These are phyloP conservation scores for Tremellales sp. DNA, from an alignment of 1,284 basidiomycete species.

Conservation along the genomic window DNA sequence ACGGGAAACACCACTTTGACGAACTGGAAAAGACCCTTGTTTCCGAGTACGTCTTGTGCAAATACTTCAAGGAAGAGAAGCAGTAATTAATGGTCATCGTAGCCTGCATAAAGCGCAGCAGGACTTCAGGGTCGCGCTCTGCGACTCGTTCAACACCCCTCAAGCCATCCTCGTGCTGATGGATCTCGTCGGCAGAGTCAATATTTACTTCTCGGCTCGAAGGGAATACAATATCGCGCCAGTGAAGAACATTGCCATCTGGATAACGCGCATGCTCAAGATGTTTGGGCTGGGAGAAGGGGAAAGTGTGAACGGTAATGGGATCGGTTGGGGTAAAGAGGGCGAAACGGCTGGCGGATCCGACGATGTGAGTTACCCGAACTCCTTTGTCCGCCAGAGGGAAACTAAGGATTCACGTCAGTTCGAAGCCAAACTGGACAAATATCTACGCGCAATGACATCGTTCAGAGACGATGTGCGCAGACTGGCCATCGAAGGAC, in stretches of 20 bases:
- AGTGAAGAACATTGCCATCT: conserved; percentile 70
- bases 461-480: conserved; percentile 89
- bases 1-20: conserved; percentile 53
- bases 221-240: conserved; percentile 60
- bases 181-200: conserved; percentile 81
- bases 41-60: conserved; percentile 53
- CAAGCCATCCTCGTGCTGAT: conserved; percentile 71
- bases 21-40: conserved; percentile 63
- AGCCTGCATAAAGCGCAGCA: conserved; percentile 73
- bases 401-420: conserved; percentile 38
- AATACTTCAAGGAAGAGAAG: conserved; percentile 10
- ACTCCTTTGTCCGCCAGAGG: no score
- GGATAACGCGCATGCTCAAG: conserved; percentile 84
- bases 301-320: conserved; percentile 18
- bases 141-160: conserved; percentile 97
- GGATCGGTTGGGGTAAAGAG: conserved; percentile 53
- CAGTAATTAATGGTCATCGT: conserved; percentile 11
- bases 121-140: conserved; percentile 82
- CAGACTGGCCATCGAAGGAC: conserved; percentile 69
- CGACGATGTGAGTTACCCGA: conserved; percentile 59
- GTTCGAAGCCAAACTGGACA: conserved; percentile 83
- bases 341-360: conserved; percentile 29
- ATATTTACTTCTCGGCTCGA: conserved; percentile 69
- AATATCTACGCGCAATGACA: conserved; percentile 80
- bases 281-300: conserved; percentile 95